Percentiles rank a stretch among this genome's conserved stretches.
These are phyloP conservation scores for Xylariaceae sp. DNA, from an alignment of 2,329 filamentous ascomycete genomes.

Conservation along the genomic window DNA sequence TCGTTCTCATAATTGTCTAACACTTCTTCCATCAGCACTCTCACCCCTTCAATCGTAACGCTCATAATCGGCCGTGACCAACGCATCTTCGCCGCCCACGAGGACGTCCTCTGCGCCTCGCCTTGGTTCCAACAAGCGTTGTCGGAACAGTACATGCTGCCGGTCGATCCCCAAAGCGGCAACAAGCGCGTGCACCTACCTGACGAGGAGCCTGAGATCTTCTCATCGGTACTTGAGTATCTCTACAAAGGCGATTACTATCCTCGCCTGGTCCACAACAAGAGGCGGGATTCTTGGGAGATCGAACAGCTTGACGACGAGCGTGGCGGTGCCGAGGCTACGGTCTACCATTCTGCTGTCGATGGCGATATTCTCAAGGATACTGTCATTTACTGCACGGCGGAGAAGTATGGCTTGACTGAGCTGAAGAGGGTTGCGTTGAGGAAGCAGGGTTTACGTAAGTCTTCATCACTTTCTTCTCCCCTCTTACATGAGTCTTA, in stretches of 20 bases:
- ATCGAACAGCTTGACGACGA: slow-evolving; percentile 60
- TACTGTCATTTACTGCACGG: slow-evolving; percentile 86
- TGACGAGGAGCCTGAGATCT: slow-evolving; percentile 84
- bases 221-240: slow-evolving; percentile 85
- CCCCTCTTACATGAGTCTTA: not conserved
- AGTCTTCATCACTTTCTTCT: slow-evolving; percentile 28
- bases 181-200: slow-evolving; percentile 78
- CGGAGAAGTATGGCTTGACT: slow-evolving; percentile 76
- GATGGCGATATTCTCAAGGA: slow-evolving; percentile 75
- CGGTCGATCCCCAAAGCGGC: slow-evolving; percentile 45
- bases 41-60: slow-evolving; percentile 70
- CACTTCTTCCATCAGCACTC: slow-evolving; percentile 37
- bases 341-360: slow-evolving; percentile 62
- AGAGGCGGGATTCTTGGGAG: slow-evolving; percentile 74
- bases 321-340: slow-evolving; percentile 53
- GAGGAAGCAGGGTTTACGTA: slow-evolving; percentile 82
- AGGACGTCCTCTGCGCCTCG: slow-evolving; percentile 74
- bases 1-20: slow-evolving; percentile 10
- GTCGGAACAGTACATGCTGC: slow-evolving; percentile 60
- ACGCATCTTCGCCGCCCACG: slow-evolving; percentile 86
- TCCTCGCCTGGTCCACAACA: slow-evolving; percentile 77
- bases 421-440: slow-evolving; percentile 81
- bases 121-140: slow-evolving; percentile 71
- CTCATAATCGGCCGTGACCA: slow-evolving; percentile 76
- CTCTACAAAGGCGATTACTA: slow-evolving; percentile 94